Base-by-base conservation (phyloP, 768 basidiomycete genomes). In the Xerocomellus amylosporus region DNA sequence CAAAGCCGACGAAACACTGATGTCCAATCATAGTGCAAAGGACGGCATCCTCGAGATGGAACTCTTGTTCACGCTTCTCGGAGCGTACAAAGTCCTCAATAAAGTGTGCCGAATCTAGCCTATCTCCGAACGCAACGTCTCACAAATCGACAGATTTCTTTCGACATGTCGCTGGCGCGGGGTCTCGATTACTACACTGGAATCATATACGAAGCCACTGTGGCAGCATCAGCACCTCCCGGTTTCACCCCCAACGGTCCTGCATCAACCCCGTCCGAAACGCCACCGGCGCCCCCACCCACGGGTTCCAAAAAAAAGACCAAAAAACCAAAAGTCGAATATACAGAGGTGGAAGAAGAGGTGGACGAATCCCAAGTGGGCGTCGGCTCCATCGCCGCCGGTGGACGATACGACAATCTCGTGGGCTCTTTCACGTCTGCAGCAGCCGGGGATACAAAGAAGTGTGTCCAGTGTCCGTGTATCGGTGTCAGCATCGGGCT, bases 141-240 rank as follows among this genome's bases (percentile, higher is more conserved):
- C n/a, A 58, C 31, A 24, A 1, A 28, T 44, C 4, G 10, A 49
- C 59, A 94, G 90, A 82, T 99, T 64, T 95, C 92, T 3, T 98
- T 99, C 67, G 96, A 99, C 71, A 81, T 98, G 59, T 97, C 94
- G 2, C 84, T 99, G 14, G 96, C 96, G n/a, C 88, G 96, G 31
- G 96, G 96, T 37, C 81, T 98, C 20, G 97, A 98, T 71, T 98
- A 99, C 73, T 98, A 99, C 73, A 99, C 96, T 2, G 97, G 97
- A 17, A 87, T 99, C 64, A 98, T 98, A 69, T 98, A 96, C 73
- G 96, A 99, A 73, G 97, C 93, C 40, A 83, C 90, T 57, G 90
- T 93, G 38, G 93, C 92, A 65, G 91, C 87, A 2, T 98, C 95
- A 9, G 95, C 95, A 0, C 94, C 96, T 2, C 95, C 96, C 0